Base-by-base conservation (phyloP, 805 yeast genomes). In the Ogataea degrootiae region DNA sequence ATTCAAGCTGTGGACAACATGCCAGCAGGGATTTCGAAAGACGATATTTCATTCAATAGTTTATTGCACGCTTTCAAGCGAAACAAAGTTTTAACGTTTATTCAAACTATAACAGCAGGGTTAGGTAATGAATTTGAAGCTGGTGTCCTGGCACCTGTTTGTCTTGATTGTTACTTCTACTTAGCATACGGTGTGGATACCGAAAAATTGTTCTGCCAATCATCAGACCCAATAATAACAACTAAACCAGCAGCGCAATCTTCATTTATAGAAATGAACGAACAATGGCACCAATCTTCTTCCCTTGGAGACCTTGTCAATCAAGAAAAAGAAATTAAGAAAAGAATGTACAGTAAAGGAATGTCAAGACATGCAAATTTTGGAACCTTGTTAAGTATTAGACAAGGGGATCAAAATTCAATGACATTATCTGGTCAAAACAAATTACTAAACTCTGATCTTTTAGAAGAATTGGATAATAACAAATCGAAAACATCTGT, bases 321-420 rank as follows among this genome's bases (percentile, higher is more conserved):
- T 2, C 75, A 75, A 45, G 97, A 92, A 59, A 71, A 75, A 19
- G 72, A 73, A 33, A 61, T 83, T 50, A 79, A 77, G 33, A 56
- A 56, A 22, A 49, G 46, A 31, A 45, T 63, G 3, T 50, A 56
- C 29, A 52, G 54, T 23, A 53, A 57, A 33, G 53, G 50, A 26
- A 52, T 59, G 4, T 58, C 66, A 5, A 75, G 99, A 41, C 99
- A 92, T 61, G 91, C 94, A 2, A 75, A 96, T 44, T 92, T 92
- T 69, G 99, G 99, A 0, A 83, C 97, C 0, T 69, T 91, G 52
- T 65, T 90, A 11, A 83, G 96, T 2, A 72, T 92, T 31, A 81
- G 83, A 50, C 78, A 84, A 17, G 74, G 76, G 22, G 82, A 82
- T 45, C 72, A 80, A 29, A 73, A 70, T 3, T 71, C 86, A 29